A percentile compares a stretch with the other conserved stretches of the same genome.
phyloP scores from a whole-genome alignment of 2,329 filamentous ascomycete species.

The Penicillium brevicompactum region DNA sequence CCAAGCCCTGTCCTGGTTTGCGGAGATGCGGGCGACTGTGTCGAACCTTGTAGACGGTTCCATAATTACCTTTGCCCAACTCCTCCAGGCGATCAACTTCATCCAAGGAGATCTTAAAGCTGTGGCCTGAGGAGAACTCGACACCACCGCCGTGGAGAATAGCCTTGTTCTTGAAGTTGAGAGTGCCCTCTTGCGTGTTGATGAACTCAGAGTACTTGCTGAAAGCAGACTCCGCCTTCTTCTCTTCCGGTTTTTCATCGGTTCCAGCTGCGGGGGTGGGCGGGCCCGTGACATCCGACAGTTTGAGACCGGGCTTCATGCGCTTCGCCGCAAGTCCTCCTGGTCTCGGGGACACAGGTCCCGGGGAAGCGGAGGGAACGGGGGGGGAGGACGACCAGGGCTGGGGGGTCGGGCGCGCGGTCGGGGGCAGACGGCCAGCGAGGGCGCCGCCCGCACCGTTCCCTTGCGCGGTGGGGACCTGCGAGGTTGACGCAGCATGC shows the following conservation, averaged over 20 bases:
- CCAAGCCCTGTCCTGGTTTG: conserved; percentile 60
- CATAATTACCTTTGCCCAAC: conserved; percentile 96
- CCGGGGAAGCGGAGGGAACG: conserved; percentile 45
- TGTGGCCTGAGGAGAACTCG: conserved; percentile 85
- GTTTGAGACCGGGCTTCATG: conserved; percentile 50
- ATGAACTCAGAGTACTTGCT: conserved; percentile 79
- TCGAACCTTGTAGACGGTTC: conserved; percentile 94
- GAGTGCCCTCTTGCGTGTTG: conserved; percentile 84
- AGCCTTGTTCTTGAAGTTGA: conserved; percentile 92
- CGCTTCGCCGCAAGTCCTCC: conserved; percentile 52
- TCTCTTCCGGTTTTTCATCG: conserved; percentile 24
- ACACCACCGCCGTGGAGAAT: conserved; percentile 86
- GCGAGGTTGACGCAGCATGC: conserved; percentile 38
- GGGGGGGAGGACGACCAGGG: conserved; percentile 37
- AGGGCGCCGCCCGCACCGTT: conserved; percentile 31
- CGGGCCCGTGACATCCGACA: conserved; percentile 51
- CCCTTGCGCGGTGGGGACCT: conserved; percentile 28
- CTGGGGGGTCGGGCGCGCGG: conserved; percentile 32
- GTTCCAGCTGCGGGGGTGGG: conserved; percentile 43
- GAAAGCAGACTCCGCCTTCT: conserved; percentile 51
- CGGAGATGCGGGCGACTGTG: conserved; percentile 73
- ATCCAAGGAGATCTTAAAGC: conserved; percentile 91
- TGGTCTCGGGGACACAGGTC: conserved; percentile 43
- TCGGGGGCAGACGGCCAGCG: conserved; percentile 31
- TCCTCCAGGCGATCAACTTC: conserved; percentile 93